These are phyloP conservation scores for Iodosphaeria phyllophila DNA, from an alignment of 2,329 filamentous ascomycete genomes.

Conservation along the genomic window DNA sequence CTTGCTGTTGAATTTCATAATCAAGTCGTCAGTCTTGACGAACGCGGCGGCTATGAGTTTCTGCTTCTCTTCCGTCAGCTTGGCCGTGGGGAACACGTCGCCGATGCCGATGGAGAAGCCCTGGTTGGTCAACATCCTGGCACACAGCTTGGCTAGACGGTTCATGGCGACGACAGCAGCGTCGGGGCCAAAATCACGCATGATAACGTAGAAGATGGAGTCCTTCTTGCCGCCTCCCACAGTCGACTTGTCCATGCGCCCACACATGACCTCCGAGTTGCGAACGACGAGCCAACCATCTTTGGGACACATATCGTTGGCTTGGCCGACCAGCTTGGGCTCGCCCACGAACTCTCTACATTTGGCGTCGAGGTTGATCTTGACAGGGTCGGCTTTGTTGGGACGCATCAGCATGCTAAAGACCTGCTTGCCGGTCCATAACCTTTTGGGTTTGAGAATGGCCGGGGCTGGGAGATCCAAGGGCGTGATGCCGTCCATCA, in stretches of 20 bases:
- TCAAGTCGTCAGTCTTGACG: slow-evolving; percentile 63
- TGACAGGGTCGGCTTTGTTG: slow-evolving; percentile 63
- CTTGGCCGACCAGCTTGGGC: no score
- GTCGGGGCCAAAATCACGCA: slow-evolving; percentile 84
- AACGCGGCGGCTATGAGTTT: slow-evolving; percentile 64
- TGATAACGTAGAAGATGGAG: slow-evolving; percentile 90
- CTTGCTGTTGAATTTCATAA: slow-evolving; percentile 60
- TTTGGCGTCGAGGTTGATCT: slow-evolving; percentile 84
- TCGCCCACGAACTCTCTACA: slow-evolving; percentile 66
- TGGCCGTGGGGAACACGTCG: slow-evolving; percentile 71
- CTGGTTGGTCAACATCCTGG: slow-evolving; percentile 70
- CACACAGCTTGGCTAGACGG: slow-evolving; percentile 74
- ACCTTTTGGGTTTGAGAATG: slow-evolving; percentile 63
- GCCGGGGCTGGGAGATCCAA: slow-evolving; percentile 77
- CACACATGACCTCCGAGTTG: slow-evolving; percentile 96
- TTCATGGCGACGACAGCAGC: slow-evolving; percentile 88
- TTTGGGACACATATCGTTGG: slow-evolving; percentile 55
- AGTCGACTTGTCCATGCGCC: slow-evolving; percentile 92
- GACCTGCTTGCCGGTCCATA: slow-evolving; percentile 96
- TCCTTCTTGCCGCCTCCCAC: slow-evolving; percentile 97
- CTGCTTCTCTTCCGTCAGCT: slow-evolving; percentile 55
- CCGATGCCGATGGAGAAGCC: slow-evolving; percentile 94
- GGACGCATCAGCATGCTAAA: slow-evolving; percentile 86
- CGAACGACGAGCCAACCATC: slow-evolving; percentile 85
- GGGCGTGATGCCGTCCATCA: slow-evolving; percentile 64